Evolutionary conservation across 139 green algal species (phyloP), one percentile per base, ranked within the genome.

Genomic region (Bryopsis sp.): DNA sequence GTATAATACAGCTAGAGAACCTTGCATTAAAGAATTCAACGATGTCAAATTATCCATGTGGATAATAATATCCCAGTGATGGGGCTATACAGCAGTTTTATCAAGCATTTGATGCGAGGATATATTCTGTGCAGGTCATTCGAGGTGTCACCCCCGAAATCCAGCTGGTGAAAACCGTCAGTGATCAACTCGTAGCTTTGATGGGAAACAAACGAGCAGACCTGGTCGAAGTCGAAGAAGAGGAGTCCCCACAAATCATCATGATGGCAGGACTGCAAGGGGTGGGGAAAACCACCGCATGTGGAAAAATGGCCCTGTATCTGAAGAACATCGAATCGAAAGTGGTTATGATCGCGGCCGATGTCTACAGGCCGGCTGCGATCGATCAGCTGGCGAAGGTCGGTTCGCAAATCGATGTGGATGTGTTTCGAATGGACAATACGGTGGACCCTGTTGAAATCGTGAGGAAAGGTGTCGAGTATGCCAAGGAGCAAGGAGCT

Each of bases 261-360:
- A 78, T 96, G 35, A 90, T 95, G 83, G 89, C 88, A 19, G 90
- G 90, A 0, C 72, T 92, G 61, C 84, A 88, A 73, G 93, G 94
- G 24, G 95, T 97, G 39, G 94, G 94, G 38, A 99, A 99, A 80
- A 99, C 94, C 8, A 99, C 94, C 0, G 89, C 90, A 0, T 92
- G 84, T 34, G 94, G 89, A 48, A 99, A 99, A 84, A 82, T 99
- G 61, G 94, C 94, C 0, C 68, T 89, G 37, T 88, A 83, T 72
- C 82, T 98, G 19, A 82, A 88, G 74, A 85, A 90, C 74, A 67
- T 85, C 22, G 28, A 65, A 38, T 75, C 77, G 31, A 90, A 61
- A 26, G 79, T 81, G 29, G 75, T 92, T 39, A 79, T 98, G 81
- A 90, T 97, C 38, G 93, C 92, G 31, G 94, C 91, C 0, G 92